These are phyloP conservation scores for Aristolochia californica DNA, from an alignment of 164 flowering plant genomes.

Conservation along the genomic window DNA sequence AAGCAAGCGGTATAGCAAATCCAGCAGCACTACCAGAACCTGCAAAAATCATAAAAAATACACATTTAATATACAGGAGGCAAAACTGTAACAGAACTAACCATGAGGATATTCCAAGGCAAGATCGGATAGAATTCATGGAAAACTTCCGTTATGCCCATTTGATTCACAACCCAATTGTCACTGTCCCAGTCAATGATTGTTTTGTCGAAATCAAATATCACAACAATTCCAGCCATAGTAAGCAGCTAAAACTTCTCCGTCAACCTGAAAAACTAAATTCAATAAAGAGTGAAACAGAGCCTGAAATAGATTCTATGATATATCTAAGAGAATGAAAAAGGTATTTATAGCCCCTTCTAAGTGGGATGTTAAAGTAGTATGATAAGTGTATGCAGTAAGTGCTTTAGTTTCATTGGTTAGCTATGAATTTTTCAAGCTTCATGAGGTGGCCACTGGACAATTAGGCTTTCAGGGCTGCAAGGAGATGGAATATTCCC, in stretches of 20 bases:
- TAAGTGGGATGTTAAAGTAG: too few relatives aligned
- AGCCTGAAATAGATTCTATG: too few relatives aligned
- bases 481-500: too few relatives aligned
- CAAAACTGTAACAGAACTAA: not conserved
- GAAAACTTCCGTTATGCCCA: constrained; percentile 67
- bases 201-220: constrained; percentile 75
- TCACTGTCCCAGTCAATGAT: constrained; percentile 65
- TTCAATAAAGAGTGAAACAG: too few relatives aligned
- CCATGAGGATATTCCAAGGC: constrained; percentile 5
- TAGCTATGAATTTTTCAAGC: too few relatives aligned
- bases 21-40: not conserved
- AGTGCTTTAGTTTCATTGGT: too few relatives aligned
- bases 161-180: constrained; percentile 60
- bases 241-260: not conserved
- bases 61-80: not conserved
- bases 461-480: too few relatives aligned
- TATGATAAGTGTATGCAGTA: too few relatives aligned
- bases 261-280: too few relatives aligned
- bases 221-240: constrained; percentile 19
- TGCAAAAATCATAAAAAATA: not conserved
- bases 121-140: constrained; percentile 27
- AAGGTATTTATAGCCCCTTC: too few relatives aligned
- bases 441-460: too few relatives aligned
- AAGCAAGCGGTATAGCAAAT: not conserved
- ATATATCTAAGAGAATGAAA: too few relatives aligned